Evolutionary conservation across 257 asterid genomes (phyloP).

Genomic region (Fraxinus cuspidata): DNA sequence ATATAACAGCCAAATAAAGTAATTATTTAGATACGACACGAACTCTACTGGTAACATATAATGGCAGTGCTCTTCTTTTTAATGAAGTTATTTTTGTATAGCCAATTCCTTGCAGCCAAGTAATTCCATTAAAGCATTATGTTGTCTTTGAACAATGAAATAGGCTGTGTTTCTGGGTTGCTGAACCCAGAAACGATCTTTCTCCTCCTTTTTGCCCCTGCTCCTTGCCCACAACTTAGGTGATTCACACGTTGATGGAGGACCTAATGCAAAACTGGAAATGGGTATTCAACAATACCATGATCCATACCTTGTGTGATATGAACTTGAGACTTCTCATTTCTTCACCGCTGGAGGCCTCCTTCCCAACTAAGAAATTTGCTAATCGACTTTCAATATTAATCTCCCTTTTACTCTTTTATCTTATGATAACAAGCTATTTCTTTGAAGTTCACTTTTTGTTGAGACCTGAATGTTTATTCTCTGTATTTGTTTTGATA

Average conservation of each 20-base stretch:
- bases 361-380: not conserved
- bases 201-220: not conserved
- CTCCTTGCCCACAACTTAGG: not conserved
- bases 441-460: not conserved
- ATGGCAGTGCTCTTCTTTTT: not conserved
- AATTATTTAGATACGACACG: not conserved
- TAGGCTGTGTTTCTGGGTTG: not conserved
- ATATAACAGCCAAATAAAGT: not conserved
- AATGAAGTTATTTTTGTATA: not conserved
- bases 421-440: not conserved
- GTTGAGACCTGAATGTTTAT: not conserved
- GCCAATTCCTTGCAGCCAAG: not conserved
- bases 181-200: not conserved
- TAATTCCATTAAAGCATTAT: not conserved
- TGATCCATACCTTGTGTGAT: not conserved
- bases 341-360: not conserved
- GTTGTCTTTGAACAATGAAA: not conserved
- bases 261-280: too few relatives aligned
- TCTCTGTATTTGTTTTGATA: not conserved
- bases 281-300: too few relatives aligned
- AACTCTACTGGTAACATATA: not conserved
- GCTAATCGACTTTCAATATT: not conserved
- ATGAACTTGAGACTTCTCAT: not conserved
- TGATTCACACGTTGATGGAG: too few relatives aligned
- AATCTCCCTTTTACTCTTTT: not conserved